Conservation (phyloP, 768 basidiomycete genomes). For the Cystofilobasidium macerans region DNA sequence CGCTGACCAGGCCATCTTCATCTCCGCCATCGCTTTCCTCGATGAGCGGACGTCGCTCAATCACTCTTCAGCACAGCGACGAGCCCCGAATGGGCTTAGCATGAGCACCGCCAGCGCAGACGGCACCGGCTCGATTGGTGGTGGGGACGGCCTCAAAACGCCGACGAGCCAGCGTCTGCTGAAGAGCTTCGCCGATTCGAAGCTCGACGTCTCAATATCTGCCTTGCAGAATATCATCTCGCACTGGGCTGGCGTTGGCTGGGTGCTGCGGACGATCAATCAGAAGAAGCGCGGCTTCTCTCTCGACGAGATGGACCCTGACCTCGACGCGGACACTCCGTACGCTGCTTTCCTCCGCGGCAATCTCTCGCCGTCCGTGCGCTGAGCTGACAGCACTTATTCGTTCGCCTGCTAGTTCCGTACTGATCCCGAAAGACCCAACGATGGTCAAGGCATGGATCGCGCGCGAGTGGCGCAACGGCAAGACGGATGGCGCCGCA, state of each 20-base stretch:
- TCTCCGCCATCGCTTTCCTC: slow-evolving; percentile 23
- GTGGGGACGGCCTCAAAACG: slow-evolving; percentile 22
- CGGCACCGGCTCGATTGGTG: background rate
- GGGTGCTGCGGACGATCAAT: slow-evolving; percentile 26
- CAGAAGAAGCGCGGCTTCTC: slow-evolving; percentile 24
- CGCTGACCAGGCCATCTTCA: slow-evolving; percentile 25
- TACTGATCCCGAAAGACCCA: slow-evolving; percentile 12
- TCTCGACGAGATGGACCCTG: slow-evolving; percentile 23
- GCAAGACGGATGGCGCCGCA: background rate
- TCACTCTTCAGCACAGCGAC: background rate
- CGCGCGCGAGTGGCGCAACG: slow-evolving; percentile 12
- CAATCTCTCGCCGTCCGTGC: too few species aligned
- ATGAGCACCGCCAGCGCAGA: background rate
- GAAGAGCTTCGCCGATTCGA: slow-evolving; percentile 12
- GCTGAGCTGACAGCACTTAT: background rate
- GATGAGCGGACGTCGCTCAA: slow-evolving; percentile 7
- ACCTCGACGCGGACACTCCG: slow-evolving; percentile 4
- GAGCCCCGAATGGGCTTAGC: background rate
- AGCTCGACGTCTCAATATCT: slow-evolving; percentile 20
- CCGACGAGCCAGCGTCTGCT: slow-evolving; percentile 18
- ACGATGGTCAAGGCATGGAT: slow-evolving; percentile 19
- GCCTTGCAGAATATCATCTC: slow-evolving; percentile 15
- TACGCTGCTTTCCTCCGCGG: background rate
- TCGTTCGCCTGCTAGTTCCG: background rate
- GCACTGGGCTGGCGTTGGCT: slow-evolving; percentile 25